These are phyloP conservation scores for Globisporangium cylindrosporum DNA, from an alignment of 352 stramenopile species.

Conservation along the genomic window DNA sequence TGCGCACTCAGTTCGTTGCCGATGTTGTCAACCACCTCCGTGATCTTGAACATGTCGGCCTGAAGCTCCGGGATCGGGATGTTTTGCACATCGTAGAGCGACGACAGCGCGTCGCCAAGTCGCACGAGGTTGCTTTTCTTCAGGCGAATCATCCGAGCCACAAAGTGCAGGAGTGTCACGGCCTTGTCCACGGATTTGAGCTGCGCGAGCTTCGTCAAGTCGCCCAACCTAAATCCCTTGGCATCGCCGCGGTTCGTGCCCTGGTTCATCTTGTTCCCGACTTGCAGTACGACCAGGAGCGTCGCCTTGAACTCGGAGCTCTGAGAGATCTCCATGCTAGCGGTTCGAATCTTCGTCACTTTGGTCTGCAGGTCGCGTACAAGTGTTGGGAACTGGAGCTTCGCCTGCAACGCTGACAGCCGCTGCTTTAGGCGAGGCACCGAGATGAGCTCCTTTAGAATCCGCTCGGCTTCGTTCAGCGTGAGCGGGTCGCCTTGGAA, in stretches of 20 bases:
- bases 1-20: slow-evolving; percentile 62
- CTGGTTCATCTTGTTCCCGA: slow-evolving; percentile 88
- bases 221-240: slow-evolving; percentile 66
- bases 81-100: slow-evolving; percentile 74
- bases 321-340: slow-evolving; percentile 55
- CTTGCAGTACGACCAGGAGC: slow-evolving; percentile 65
- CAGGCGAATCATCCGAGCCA: slow-evolving; percentile 61
- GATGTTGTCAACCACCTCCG: slow-evolving; percentile 58
- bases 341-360: slow-evolving; percentile 53
- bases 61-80: slow-evolving; percentile 75
- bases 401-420: slow-evolving; percentile 52
- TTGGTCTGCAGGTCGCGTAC: slow-evolving; percentile 67
- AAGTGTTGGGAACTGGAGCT: slow-evolving; percentile 60
- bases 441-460: slow-evolving; percentile 78
- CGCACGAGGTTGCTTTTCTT: slow-evolving; percentile 68
- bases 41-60: slow-evolving; percentile 63
- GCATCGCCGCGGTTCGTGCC: slow-evolving; percentile 60
- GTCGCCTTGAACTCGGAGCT: slow-evolving; percentile 71
- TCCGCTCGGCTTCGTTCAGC: slow-evolving; percentile 75
- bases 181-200: slow-evolving; percentile 63
- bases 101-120: slow-evolving; percentile 57
- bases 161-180: slow-evolving; percentile 69
- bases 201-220: slow-evolving; percentile 69
- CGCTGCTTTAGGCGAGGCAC: slow-evolving; percentile 68
- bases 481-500: slow-evolving; percentile 59